Base-by-base conservation (phyloP, 2,329 filamentous ascomycete genomes). In the Penicillium sp. region DNA sequence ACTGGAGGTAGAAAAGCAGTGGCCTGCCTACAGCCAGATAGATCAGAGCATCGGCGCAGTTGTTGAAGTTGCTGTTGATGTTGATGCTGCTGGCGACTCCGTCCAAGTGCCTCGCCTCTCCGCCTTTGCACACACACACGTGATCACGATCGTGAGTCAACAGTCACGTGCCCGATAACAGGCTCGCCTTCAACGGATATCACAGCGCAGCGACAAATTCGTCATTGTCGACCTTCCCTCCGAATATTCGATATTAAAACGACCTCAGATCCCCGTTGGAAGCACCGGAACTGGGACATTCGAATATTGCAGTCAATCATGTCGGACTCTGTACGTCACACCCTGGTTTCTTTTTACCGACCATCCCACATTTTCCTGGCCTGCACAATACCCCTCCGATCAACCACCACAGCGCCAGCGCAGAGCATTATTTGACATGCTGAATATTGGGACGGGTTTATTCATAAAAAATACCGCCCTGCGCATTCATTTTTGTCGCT, bases 261-360 rank as follows among this genome's bases (percentile, higher is more conserved):
- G 10, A 60, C 34, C 27, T 10, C 41, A 2, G 40, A 24, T 9
- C 12, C 30, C 15, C 30, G 4, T 36, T 29, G 18, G 24, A 49
- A 40, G 34, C 23, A 30, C 6, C 43, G 4, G 53, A 51, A 48
- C 57, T 59, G 44, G 49, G 60, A 44, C 26, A 55, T 46, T 49
- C 37, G 46, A 49, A 56, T 46, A n/a, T 33, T 44, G 32, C 52
- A 56, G 41, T 54, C 54, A 40, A 71, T 54, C 44, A 75, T 75
- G 73, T 72, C 72, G 64, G 73, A 75, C 57, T 64, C 67, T 61
- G 73, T 75, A 75, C 66, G 73, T 75, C 70, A 70, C 67, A 65
- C 56, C 55, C 56, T 61, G 62, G 65, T 64, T 63, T 59, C 59
- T 65, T 59, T 68, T 69, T 69, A 64, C 67, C 67, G 68, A 70